Conservation (phyloP, 2,329 filamentous ascomycete species). For the Sporothrix phasma region DNA sequence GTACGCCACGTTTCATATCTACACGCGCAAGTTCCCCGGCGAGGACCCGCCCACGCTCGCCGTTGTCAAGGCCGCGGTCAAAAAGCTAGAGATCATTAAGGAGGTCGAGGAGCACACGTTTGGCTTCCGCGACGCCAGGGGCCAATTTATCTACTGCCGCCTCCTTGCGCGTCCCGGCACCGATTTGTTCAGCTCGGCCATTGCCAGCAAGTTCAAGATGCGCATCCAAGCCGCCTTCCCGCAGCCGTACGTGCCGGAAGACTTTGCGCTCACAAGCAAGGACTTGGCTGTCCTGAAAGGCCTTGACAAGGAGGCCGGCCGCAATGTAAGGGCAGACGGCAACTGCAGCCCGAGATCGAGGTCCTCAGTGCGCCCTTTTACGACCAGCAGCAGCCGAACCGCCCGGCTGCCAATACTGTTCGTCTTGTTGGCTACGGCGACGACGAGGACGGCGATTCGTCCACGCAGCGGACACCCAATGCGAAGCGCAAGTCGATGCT, state of each 20-base stretch:
- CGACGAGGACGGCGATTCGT: neutral
- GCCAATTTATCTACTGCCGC: slow-evolving; percentile 35
- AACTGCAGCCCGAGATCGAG: slow-evolving; percentile 35
- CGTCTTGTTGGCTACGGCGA: neutral
- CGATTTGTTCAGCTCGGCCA: slow-evolving; percentile 34
- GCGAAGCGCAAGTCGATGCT: slow-evolving; percentile 1
- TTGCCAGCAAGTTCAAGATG: slow-evolving; percentile 33
- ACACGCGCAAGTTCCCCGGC: slow-evolving; percentile 32
- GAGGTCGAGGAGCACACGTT: slow-evolving; percentile 33
- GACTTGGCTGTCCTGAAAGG: slow-evolving; percentile 26
- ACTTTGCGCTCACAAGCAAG: slow-evolving; percentile 29
- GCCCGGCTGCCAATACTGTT: neutral
- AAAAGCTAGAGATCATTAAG: slow-evolving; percentile 30
- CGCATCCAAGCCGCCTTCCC: slow-evolving; percentile 40
- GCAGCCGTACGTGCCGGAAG: slow-evolving; percentile 32
- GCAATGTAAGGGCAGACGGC: slow-evolving; percentile 25
- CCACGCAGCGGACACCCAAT: neutral
- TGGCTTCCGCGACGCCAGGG: slow-evolving; percentile 33
- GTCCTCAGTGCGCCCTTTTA: slow-evolving; percentile 44
- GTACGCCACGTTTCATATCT: slow-evolving; percentile 37
- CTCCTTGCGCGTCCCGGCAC: slow-evolving; percentile 34
- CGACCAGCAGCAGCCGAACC: slow-evolving; percentile 16
- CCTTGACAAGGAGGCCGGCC: slow-evolving; percentile 17
- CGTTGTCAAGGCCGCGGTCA: slow-evolving; percentile 31
- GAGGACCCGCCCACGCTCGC: slow-evolving; percentile 33